A percentile compares a stretch with the other conserved stretches of the same genome.
Conservation (phyloP, 2,329 filamentous ascomycete genomes). For the Madurella mycetomatis region DNA sequence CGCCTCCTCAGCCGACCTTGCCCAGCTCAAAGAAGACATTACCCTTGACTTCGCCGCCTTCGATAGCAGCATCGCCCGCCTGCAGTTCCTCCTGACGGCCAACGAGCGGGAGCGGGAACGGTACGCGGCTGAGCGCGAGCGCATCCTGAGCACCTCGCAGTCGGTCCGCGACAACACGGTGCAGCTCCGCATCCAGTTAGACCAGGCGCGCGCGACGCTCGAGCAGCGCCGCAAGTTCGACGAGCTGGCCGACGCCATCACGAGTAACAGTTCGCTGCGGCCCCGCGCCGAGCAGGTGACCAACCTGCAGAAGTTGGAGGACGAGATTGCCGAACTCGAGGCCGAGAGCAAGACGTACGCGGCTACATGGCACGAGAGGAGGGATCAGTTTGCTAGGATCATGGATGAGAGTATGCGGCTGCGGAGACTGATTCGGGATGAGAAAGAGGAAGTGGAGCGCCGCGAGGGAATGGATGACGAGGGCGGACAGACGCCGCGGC, state of each 20-base stretch:
- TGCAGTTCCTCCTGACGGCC: constrained; percentile 80
- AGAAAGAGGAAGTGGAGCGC: constrained; percentile 90
- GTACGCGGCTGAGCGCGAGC: constrained; percentile 74
- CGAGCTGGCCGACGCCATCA: constrained; percentile 81
- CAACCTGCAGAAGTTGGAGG: constrained; percentile 74
- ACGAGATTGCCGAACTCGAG: constrained; percentile 84
- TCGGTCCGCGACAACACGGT: constrained; percentile 71
- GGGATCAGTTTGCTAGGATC: constrained; percentile 82
- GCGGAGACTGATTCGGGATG: constrained; percentile 80
- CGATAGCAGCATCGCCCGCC: constrained; percentile 77
- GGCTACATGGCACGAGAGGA: constrained; percentile 76
- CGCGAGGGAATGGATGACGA: constrained; percentile 76
- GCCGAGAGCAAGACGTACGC: constrained; percentile 78
- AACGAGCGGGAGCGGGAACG: constrained; percentile 79
- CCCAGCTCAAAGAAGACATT: constrained; percentile 76
- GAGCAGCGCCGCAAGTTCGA: constrained; percentile 81
- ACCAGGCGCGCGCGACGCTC: constrained; percentile 69
- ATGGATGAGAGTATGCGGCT: constrained; percentile 88
- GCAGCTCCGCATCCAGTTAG: constrained; percentile 67
- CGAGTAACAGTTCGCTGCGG: constrained; percentile 71
- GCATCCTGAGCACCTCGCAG: constrained; percentile 74
- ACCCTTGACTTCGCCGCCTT: constrained; percentile 85
- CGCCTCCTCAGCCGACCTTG: constrained; percentile 39
- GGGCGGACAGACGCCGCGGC: constrained; percentile 45
- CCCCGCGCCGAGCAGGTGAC: constrained; percentile 78